These are phyloP conservation scores for Lasiodiplodia sp. DNA, from an alignment of 2,329 filamentous ascomycete species.

Conservation along the genomic window DNA sequence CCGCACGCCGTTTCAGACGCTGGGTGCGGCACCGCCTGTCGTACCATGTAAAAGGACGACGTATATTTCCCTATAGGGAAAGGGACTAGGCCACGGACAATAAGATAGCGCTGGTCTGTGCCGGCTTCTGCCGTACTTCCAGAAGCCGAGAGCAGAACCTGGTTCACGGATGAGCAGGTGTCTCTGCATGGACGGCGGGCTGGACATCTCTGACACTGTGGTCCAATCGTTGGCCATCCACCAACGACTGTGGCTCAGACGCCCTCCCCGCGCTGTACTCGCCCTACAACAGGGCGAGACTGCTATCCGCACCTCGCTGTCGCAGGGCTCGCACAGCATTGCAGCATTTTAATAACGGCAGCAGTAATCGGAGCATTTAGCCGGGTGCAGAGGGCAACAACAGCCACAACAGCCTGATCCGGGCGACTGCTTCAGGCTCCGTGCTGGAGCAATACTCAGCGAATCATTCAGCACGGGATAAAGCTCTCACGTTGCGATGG, in stretches of 20 bases:
- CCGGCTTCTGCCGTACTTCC: constrained; percentile 26
- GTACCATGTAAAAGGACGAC: constrained; percentile 19
- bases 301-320: not conserved
- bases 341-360: not conserved
- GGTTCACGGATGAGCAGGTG: constrained; percentile 14
- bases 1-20: constrained; percentile 12
- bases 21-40: constrained; percentile 18
- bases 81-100: constrained; percentile 1
- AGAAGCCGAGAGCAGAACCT: constrained; percentile 18
- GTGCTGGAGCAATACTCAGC: not conserved
- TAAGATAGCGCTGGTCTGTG: constrained; percentile 21
- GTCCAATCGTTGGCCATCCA: constrained; percentile 15
- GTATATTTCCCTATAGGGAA: constrained; percentile 9
- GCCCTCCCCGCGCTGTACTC: constrained; percentile 6
- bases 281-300: constrained; percentile 26
- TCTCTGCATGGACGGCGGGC: constrained; percentile 13
- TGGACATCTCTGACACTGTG: constrained; percentile 15
- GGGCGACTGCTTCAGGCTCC: not conserved
- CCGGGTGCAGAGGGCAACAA: not conserved
- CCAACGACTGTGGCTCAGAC: constrained; percentile 16
- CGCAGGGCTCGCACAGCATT: not conserved
- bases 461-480: not conserved
- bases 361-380: not conserved
- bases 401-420: not conserved
- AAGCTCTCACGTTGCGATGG: not conserved